These are phyloP conservation scores for Nemania bipapillata DNA, from an alignment of 2,329 filamentous ascomycete genomes.

Conservation along the genomic window DNA sequence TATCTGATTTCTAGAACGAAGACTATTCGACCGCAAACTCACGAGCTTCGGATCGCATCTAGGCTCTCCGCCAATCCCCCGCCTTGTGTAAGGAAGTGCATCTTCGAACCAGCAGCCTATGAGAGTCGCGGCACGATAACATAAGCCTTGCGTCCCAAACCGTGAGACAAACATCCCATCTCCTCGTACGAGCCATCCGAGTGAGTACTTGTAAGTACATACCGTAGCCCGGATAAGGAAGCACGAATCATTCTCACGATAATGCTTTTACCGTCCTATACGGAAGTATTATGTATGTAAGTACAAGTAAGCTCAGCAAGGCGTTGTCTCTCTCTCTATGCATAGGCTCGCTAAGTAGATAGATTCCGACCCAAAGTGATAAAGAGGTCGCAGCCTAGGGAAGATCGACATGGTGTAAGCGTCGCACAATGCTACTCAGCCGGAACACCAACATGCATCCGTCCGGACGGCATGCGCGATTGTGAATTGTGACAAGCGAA, in stretches of 20 bases:
- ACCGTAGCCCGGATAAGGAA: not conserved
- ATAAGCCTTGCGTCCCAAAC: slow-evolving; percentile 3
- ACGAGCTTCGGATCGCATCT: not conserved
- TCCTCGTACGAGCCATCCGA: slow-evolving; percentile 1
- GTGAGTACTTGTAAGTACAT: not conserved
- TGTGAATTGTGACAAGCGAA: slow-evolving; percentile 15
- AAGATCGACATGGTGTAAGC: slow-evolving; percentile 22
- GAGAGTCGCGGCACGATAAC: not conserved
- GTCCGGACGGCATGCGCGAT: slow-evolving; percentile 1
- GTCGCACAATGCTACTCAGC: slow-evolving; percentile 27
- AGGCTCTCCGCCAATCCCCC: not conserved
- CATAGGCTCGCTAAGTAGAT: not conserved
- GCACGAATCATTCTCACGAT: slow-evolving; percentile 8
- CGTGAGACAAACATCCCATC: not conserved
- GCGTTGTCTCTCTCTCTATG: not conserved
- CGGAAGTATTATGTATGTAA: too few relatives aligned
- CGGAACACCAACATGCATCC: slow-evolving; percentile 12
- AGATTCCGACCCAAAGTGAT: slow-evolving; percentile 9
- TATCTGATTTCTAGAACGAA: not conserved
- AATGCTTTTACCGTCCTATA: not conserved
- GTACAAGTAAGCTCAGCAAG: slow-evolving; percentile 2
- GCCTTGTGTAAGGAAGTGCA: not conserved
- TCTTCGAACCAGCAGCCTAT: slow-evolving; percentile 1
- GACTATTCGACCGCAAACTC: not conserved
- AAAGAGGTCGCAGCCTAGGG: not conserved